Percentiles rank a stretch among this genome's conserved stretches.
These are phyloP conservation scores for Eucommia ulmoides DNA, from an alignment of 257 asterid species.

Conservation along the genomic window DNA sequence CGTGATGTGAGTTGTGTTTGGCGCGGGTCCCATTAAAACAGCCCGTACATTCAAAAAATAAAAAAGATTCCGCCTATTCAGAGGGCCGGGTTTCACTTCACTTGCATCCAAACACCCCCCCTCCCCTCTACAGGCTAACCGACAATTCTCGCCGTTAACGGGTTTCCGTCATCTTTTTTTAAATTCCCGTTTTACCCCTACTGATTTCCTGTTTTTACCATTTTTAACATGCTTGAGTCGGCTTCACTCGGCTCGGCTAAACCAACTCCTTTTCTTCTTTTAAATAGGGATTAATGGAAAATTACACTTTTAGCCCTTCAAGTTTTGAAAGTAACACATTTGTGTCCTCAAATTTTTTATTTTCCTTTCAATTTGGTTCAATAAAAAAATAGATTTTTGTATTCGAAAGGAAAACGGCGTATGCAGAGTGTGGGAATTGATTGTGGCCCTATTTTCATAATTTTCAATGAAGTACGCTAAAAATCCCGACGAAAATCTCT, in stretches of 20 bases:
- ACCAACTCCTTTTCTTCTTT: neutral
- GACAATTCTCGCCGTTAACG: constrained; percentile 43
- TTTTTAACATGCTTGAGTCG: neutral
- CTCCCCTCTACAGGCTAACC: constrained; percentile 25
- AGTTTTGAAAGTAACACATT: too few species aligned
- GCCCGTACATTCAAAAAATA: constrained; percentile 9
- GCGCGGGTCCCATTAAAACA: too few species aligned
- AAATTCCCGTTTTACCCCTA: neutral
- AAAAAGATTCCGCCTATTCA: constrained; percentile 35
- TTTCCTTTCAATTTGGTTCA: too few species aligned
- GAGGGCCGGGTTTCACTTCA: too few species aligned
- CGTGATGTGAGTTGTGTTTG: neutral
- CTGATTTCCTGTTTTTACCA: constrained; percentile 10
- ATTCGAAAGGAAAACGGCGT: too few species aligned
- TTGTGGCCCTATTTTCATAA: too few species aligned
- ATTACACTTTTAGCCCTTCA: neutral
- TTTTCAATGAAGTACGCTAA: too few species aligned
- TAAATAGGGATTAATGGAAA: neutral
- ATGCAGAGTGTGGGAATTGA: too few species aligned
- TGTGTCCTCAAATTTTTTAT: too few species aligned
- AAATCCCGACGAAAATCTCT: too few species aligned
- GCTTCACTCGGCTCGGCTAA: constrained; percentile 18
- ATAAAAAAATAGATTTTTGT: too few species aligned
- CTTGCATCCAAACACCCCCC: too few species aligned
- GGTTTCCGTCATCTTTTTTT: constrained; percentile 26